Evolutionary conservation across 176 grass and related monocot species (phyloP).

Genomic region (Carex scoparia): DNA sequence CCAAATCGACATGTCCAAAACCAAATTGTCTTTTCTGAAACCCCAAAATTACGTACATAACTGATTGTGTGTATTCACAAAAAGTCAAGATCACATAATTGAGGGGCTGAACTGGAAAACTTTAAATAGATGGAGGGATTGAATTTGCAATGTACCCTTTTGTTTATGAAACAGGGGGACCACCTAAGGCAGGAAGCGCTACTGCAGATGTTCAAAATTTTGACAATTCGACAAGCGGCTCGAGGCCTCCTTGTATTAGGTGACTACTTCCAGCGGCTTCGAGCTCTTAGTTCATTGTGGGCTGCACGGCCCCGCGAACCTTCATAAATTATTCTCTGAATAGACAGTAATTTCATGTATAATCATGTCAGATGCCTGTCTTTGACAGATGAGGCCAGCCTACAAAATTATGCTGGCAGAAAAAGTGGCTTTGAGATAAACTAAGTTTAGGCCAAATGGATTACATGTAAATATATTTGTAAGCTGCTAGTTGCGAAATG

Average conservation of each 20-base stretch:
- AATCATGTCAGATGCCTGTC: conserved; percentile 17
- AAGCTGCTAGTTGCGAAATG: conserved; percentile 23
- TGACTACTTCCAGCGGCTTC: conserved; percentile 85
- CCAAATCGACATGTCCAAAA: neutral
- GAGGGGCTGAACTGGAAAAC: neutral
- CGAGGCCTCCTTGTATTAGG: conserved; percentile 66
- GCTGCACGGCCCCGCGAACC: conserved; percentile 50
- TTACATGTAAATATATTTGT: conserved; percentile 47
- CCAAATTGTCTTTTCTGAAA: neutral
- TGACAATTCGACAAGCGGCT: conserved; percentile 74
- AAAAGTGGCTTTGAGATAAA: conserved; percentile 20
- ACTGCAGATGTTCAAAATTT: conserved; percentile 65
- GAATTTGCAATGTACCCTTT: neutral
- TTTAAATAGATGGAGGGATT: neutral
- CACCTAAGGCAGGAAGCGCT: conserved; percentile 56
- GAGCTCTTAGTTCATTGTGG: conserved; percentile 72
- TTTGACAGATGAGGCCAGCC: conserved; percentile 19
- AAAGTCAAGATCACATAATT: neutral
- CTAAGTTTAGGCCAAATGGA: conserved; percentile 2
- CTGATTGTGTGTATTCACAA: neutral
- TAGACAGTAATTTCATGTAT: conserved; percentile 32
- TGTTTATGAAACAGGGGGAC: conserved; percentile 55
- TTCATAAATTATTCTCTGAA: conserved; percentile 37
- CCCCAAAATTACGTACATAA: neutral
- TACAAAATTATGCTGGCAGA: neutral